Evolutionary conservation across 768 basidiomycete genomes (phyloP).

Genomic region (Wakefieldia striispora): DNA sequence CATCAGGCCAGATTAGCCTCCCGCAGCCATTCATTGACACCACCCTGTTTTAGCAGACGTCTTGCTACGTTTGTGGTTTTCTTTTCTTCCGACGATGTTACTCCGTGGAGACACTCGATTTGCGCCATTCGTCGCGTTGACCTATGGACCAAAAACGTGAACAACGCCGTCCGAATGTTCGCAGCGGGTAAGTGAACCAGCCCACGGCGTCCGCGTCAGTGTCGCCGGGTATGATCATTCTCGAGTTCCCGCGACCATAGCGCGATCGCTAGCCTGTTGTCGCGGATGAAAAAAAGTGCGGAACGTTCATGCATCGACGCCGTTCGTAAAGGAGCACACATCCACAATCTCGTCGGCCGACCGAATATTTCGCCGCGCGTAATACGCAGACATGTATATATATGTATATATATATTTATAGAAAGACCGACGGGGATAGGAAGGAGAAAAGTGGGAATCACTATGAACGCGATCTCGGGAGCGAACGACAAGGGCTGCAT

Average conservation of each 20-base stretch:
- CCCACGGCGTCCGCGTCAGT: not conserved
- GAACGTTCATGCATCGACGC: conserved; percentile 9
- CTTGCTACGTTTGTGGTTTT: conserved; percentile 8
- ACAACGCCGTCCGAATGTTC: not conserved
- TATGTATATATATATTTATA: no score
- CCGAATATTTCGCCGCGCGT: not conserved
- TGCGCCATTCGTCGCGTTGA: not conserved
- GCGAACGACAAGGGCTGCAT: conserved; percentile 23
- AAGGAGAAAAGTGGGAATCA: conserved; percentile 6
- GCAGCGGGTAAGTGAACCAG: not conserved
- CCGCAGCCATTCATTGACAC: conserved; percentile 5
- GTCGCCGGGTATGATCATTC: not conserved
- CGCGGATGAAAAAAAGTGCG: conserved; percentile 15
- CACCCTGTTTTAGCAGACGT: conserved; percentile 11
- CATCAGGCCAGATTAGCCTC: conserved; percentile 23
- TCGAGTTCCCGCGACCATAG: conserved; percentile 25
- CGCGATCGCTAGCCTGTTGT: conserved; percentile 22
- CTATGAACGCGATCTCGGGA: conserved; percentile 26
- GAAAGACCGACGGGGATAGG: conserved; percentile 20
- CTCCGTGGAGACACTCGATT: conserved; percentile 7
- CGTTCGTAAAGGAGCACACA: not conserved
- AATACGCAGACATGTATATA: conserved; percentile 5
- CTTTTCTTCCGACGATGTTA: conserved; percentile 2
- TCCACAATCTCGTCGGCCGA: conserved; percentile 10
- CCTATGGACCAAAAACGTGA: no score